Conservation (phyloP, 805 yeast species). For the Kregervanrija pseudodelftensis region DNA sequence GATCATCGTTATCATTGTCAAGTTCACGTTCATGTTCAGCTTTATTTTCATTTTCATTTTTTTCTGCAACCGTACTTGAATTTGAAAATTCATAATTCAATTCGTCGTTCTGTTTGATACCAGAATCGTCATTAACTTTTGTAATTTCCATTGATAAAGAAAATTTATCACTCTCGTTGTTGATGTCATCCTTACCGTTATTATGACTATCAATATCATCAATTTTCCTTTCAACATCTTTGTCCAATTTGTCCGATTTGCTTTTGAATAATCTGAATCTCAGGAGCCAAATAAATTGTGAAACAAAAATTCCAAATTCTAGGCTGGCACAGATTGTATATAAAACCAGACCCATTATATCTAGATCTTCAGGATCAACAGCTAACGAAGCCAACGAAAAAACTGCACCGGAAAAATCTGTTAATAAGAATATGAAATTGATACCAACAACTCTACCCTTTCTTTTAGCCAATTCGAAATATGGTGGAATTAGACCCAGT, state of each 20-base stretch:
- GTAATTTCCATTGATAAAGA: conserved; percentile 4
- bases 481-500: conserved; percentile 47
- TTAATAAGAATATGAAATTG: conserved; percentile 41
- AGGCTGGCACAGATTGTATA: conserved; percentile 66
- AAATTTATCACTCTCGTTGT: conserved; percentile 3
- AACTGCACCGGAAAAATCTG: conserved; percentile 47
- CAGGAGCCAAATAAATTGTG: conserved; percentile 66
- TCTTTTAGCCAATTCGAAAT: conserved; percentile 45
- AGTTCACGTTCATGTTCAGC: too few species aligned
- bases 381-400: conserved; percentile 62
- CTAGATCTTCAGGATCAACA: conserved; percentile 43
- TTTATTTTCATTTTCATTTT: too few species aligned
- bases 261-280: conserved; percentile 28
- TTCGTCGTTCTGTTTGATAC: too few species aligned
- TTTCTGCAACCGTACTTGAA: too few species aligned
- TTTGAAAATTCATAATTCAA: too few species aligned
- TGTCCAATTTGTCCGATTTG: not conserved
- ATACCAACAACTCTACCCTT: conserved; percentile 49
- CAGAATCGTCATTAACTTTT: not conserved
- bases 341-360: conserved; percentile 71
- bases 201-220: not conserved
- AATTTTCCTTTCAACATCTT: not conserved
- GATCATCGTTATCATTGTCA: too few species aligned
- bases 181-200: conserved; percentile 1
- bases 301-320: conserved; percentile 69